Percentiles rank a stretch among this genome's conserved stretches.
Conservation (phyloP, 2,329 filamentous ascomycete species). For the Macrophomina tecta region DNA sequence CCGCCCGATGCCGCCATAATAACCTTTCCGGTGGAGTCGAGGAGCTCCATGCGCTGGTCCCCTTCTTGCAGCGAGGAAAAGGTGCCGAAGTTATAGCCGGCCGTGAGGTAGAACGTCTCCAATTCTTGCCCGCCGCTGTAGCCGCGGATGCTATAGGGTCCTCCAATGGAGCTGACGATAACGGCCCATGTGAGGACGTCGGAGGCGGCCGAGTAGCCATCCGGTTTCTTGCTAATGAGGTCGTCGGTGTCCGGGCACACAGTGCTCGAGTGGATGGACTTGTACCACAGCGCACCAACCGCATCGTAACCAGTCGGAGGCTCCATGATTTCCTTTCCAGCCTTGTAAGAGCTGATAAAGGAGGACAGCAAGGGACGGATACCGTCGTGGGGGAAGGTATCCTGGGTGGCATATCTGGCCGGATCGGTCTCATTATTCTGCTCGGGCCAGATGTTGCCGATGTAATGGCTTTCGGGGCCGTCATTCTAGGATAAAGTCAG, state of each 20-base stretch:
- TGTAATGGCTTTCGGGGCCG: constrained; percentile 47
- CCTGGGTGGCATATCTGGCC: constrained; percentile 36
- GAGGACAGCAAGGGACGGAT: constrained; percentile 46
- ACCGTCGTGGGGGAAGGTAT: constrained; percentile 37
- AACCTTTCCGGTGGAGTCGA: neutral
- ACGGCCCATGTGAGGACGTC: constrained; percentile 9
- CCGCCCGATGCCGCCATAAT: neutral
- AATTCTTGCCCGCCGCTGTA: neutral
- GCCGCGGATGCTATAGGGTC: neutral
- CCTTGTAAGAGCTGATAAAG: constrained; percentile 46
- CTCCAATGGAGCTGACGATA: neutral
- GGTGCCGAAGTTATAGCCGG: constrained; percentile 1
- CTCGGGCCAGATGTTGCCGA: constrained; percentile 44
- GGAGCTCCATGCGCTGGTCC: neutral
- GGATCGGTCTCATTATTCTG: constrained; percentile 33
- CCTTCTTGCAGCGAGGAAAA: neutral
- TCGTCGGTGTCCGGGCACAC: neutral
- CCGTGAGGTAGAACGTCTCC: neutral
- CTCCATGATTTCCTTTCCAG: constrained; percentile 27
- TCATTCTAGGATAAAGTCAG: constrained; percentile 38
- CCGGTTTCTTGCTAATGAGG: neutral
- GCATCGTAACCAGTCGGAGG: neutral
- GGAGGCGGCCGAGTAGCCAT: neutral
- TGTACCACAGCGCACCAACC: constrained; percentile 15
- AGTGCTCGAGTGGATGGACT: neutral